These are phyloP conservation scores for Sclerotinia spermophila DNA, from an alignment of 2,329 filamentous ascomycete genomes.

Conservation along the genomic window DNA sequence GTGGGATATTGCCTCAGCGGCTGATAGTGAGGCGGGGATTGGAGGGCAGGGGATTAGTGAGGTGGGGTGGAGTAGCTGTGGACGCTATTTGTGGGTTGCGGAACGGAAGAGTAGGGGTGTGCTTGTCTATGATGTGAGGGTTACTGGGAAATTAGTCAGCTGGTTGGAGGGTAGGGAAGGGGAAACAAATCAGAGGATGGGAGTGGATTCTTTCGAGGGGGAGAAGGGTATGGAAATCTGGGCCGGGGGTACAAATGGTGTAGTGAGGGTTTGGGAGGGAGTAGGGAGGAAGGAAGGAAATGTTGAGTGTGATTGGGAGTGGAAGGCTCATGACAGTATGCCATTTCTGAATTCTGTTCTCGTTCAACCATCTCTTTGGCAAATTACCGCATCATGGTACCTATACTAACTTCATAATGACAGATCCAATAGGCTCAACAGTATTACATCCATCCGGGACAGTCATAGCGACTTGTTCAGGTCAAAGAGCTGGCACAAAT, in stretches of 20 bases:
- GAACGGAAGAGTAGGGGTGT: constrained; percentile 55
- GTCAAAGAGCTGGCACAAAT: constrained; percentile 28
- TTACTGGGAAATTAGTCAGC: constrained; percentile 54
- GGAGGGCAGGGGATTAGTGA: constrained; percentile 62
- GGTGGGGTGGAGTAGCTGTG: constrained; percentile 59
- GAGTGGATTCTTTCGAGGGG: constrained; percentile 52
- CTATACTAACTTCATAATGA: constrained; percentile 11
- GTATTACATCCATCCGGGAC: constrained; percentile 35
- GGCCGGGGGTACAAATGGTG: constrained; percentile 54
- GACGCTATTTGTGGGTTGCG: constrained; percentile 58
- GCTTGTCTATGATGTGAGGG: constrained; percentile 61
- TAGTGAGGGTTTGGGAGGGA: constrained; percentile 56
- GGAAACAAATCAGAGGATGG: constrained; percentile 53
- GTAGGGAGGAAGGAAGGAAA: constrained; percentile 48
- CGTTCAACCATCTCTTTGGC: not conserved
- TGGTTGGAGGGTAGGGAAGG: constrained; percentile 50
- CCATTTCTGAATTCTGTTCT: not conserved
- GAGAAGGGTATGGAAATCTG: constrained; percentile 56
- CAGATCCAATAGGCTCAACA: constrained; percentile 35
- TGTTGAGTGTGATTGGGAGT: constrained; percentile 33
- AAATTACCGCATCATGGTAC: not conserved
- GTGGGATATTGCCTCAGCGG: constrained; percentile 55
- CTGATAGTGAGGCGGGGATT: constrained; percentile 48
- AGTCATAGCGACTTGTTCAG: constrained; percentile 38
- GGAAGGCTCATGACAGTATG: constrained; percentile 37